A percentile compares a stretch with the other conserved stretches of the same genome.
Conservation (phyloP, 495 filamentous ascomycete genomes). For the Talaromyces stipitatus region DNA sequence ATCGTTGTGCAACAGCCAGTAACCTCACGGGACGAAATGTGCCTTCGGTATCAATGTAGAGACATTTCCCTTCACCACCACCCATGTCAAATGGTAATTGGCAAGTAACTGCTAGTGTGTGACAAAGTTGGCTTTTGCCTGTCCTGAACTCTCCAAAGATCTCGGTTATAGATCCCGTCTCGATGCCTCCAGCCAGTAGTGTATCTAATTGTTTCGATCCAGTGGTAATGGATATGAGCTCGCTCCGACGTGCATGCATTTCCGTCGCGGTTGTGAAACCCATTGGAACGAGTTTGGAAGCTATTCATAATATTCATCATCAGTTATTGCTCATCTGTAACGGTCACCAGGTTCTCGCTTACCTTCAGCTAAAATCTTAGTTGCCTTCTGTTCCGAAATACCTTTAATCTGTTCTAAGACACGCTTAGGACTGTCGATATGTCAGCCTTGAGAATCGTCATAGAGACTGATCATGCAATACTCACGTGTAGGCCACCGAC, state of each 20-base stretch:
- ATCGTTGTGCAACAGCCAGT: constrained; percentile 85
- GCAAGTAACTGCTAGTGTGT: constrained; percentile 96
- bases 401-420: constrained; percentile 90
- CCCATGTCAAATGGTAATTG: constrained; percentile 98
- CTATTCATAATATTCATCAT: constrained; percentile 30
- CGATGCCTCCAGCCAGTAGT: constrained; percentile 85
- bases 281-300: constrained; percentile 94
- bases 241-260: constrained; percentile 94
- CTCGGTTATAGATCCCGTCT: constrained; percentile 97
- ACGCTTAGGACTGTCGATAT: constrained; percentile 59
- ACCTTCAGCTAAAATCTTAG: constrained; percentile 90
- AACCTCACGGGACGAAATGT: constrained; percentile 91
- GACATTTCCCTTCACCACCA: constrained; percentile 93
- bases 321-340: not conserved
- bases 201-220: constrained; percentile 97
- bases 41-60: constrained; percentile 99
- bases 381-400: constrained; percentile 92
- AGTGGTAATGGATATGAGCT: constrained; percentile 95
- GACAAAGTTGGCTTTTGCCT: constrained; percentile 96
- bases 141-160: constrained; percentile 98
- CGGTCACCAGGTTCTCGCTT: constrained; percentile 8
- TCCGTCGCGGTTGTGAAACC: constrained; percentile 99
- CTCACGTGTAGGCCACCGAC: constrained; percentile 82
- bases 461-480: constrained; percentile 6
- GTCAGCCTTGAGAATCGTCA: not conserved